Conservation (phyloP, 2,329 filamentous ascomycete species). For the Trichoderma arundinaceum region DNA sequence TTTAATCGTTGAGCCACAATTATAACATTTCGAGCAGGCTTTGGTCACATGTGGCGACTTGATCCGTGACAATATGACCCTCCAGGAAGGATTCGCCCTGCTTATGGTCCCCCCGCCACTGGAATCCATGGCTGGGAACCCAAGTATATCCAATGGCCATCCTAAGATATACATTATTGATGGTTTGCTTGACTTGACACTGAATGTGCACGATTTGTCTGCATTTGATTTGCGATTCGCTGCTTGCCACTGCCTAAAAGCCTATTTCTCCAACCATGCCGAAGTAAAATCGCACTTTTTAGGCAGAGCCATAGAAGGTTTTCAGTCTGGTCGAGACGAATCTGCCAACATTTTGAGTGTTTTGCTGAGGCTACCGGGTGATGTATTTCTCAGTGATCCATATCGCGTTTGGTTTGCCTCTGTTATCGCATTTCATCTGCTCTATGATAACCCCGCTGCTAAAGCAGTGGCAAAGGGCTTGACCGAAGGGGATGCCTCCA, state of each 20-base stretch:
- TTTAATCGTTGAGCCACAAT: conserved; percentile 21
- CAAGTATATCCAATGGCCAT: conserved; percentile 56
- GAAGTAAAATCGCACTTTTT: conserved; percentile 87
- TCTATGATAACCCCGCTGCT: conserved; percentile 79
- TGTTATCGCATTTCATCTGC: conserved; percentile 82
- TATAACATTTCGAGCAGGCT: conserved; percentile 58
- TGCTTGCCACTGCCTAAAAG: conserved; percentile 88
- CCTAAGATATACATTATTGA: conserved; percentile 87
- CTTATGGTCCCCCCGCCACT: conserved; percentile 73
- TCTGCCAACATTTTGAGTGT: conserved; percentile 88
- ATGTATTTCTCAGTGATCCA: conserved; percentile 71
- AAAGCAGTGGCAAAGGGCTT: conserved; percentile 82
- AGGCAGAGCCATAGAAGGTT: conserved; percentile 84
- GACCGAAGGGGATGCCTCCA: conserved; percentile 85
- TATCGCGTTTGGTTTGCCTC: conserved; percentile 91
- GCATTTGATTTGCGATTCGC: conserved; percentile 82
- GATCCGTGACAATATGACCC: conserved; percentile 76
- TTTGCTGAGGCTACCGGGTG: conserved; percentile 70
- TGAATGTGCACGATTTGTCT: conserved; percentile 69
- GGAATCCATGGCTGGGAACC: conserved; percentile 38
- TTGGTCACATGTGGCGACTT: conserved; percentile 85
- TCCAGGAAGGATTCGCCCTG: conserved; percentile 91
- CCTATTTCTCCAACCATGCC: conserved; percentile 84
- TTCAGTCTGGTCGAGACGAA: conserved; percentile 76
- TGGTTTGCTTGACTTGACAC: conserved; percentile 80